Evolutionary conservation across 208 protist genomes (phyloP), one percentile per base, ranked within the genome.

Genomic region (Phytomonas francai): DNA sequence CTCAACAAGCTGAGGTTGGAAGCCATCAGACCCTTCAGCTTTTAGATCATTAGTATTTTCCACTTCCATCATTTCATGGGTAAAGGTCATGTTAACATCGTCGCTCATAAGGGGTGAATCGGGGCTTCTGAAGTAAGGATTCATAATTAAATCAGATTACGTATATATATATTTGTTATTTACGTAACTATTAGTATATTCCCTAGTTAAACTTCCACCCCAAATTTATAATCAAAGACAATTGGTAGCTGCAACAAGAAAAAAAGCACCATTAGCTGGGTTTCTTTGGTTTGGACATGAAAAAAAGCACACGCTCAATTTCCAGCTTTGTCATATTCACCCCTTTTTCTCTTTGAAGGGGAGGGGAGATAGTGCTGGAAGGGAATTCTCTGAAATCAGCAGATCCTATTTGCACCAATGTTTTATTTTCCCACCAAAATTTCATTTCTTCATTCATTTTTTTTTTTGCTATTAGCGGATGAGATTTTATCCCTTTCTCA

Each of bases 1-100:
- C 34, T 88, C 83, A n/a, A 88, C 80, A 51, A 91, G 78, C 64
- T 81, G 82, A n/a, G 67, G 56, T 31, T 72, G 63, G 45, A 82
- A 76, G 45, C 62, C 39, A 30, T 80, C 78, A 27, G 69, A n/a
- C 58, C 14, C 30, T 62, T 62, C 34, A 19, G 31, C 16, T 33
- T 62, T 12, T 62, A 62, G 7, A 62, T 39, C 58, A 19, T 62
- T 62, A 12, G 12, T 62, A 22, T 62, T 11, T 19, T 3, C 9
- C 3, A 1, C 30, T 62, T 62, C 7, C 34, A 12, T 12, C 58
- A 22, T 12, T 22, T 62, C 34, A 62, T 3, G 5, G 58, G 30
- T 22, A 22, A 62, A 42, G 16, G 58, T 62, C 6, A 42, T 42
- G 34, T 22, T 62, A 12, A 1, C 34, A 19, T 62, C 58, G 14